phyloP scores from a whole-genome alignment of 176 grass and related monocot genomes.

The Carex pumila region DNA sequence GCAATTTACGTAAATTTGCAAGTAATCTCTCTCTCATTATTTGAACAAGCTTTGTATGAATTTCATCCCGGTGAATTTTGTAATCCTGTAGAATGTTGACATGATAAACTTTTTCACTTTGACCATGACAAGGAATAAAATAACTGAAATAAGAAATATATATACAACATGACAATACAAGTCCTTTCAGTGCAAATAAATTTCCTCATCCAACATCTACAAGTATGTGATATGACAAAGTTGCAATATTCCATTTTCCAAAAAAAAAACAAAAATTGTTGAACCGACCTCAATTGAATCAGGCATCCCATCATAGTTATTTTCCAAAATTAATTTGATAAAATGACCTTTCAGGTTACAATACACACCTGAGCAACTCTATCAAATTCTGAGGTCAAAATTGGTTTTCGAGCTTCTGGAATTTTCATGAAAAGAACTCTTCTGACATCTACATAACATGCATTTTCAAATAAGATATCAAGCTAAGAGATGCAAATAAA shows the following conservation, averaged over 20 bases:
- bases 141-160: neutral
- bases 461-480: neutral
- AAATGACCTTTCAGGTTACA: neutral
- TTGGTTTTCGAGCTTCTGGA: constrained; percentile 74
- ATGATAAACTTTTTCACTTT: neutral
- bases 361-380: constrained; percentile 82
- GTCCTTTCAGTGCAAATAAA: neutral
- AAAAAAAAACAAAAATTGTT: neutral
- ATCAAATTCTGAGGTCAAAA: constrained; percentile 79
- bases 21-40: constrained; percentile 98
- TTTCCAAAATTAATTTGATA: neutral
- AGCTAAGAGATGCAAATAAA: neutral
- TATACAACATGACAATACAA: neutral
- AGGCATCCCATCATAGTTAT: neutral
- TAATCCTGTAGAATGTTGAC: constrained; percentile 54
- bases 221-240: neutral
- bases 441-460: constrained; percentile 65
- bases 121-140: neutral
- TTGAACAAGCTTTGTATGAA: constrained; percentile 89
- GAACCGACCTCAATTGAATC: neutral
- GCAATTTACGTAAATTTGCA: constrained; percentile 90
- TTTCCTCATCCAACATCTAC: neutral
- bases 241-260: constrained; percentile 19
- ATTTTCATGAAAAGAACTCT: constrained; percentile 81
- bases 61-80: constrained; percentile 96